Percentiles rank a stretch among this genome's conserved stretches.
Evolutionary conservation across 106 monocot species (phyloP).

Genomic region (Ottelia alismoides): DNA sequence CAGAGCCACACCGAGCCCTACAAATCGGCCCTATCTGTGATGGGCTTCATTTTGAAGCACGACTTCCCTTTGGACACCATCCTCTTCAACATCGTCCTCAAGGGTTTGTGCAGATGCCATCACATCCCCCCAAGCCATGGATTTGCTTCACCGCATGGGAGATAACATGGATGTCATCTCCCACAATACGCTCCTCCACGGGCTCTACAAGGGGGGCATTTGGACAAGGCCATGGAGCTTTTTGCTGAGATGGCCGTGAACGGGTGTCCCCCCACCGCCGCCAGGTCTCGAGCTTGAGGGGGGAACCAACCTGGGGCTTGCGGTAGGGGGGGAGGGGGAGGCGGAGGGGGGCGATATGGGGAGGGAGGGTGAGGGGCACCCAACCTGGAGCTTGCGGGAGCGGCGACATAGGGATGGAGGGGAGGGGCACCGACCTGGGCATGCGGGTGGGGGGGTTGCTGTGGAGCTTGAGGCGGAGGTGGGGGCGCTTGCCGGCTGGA

Average conservation of each 20-base stretch:
- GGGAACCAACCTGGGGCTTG: no score
- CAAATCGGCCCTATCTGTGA: constrained; percentile 24
- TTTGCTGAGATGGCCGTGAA: constrained; percentile 22
- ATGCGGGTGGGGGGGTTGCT: no score
- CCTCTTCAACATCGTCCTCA: constrained; percentile 46
- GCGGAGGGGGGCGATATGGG: no score
- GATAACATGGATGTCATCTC: constrained; percentile 29
- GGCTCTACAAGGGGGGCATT: constrained; percentile 28
- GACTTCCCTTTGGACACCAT: constrained; percentile 27
- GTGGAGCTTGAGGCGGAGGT: no score
- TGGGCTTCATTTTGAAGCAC: constrained; percentile 31
- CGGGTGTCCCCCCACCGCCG: constrained; percentile 16
- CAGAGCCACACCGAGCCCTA: no score
- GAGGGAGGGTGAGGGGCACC: no score
- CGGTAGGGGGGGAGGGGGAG: no score
- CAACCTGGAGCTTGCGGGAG: no score
- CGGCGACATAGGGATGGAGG: no score
- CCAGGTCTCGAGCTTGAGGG: no score
- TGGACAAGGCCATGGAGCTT: constrained; percentile 27
- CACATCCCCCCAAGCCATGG: constrained; percentile 19
- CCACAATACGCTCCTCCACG: constrained; percentile 57
- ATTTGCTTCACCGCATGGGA: constrained; percentile 19
- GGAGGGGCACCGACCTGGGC: no score
- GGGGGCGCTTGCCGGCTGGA: no score
- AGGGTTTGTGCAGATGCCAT: constrained; percentile 19